These are phyloP conservation scores for Capsicum rhomboideum DNA, from an alignment of 257 asterid species.

Conservation along the genomic window DNA sequence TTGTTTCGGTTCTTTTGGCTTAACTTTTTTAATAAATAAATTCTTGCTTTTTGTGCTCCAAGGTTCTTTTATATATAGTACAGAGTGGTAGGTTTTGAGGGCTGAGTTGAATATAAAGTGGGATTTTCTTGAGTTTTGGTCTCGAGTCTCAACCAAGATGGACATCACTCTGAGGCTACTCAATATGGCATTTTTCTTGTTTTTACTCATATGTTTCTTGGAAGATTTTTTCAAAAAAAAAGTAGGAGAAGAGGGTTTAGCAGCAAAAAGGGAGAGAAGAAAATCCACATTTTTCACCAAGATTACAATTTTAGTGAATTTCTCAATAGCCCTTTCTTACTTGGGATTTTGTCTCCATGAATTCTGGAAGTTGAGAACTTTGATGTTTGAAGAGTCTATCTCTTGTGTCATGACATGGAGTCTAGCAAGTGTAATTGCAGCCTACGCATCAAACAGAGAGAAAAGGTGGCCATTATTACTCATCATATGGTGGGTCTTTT, in stretches of 20 bases:
- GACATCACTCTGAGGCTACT: constrained; percentile 33
- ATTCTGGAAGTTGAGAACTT: constrained; percentile 15
- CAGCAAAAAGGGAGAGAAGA: constrained; percentile 14
- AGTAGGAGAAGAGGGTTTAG: background rate
- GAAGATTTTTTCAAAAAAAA: constrained; percentile 21
- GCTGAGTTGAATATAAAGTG: background rate
- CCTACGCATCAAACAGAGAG: constrained; percentile 22
- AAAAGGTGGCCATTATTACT: constrained; percentile 61
- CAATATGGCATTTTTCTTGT: constrained; percentile 35
- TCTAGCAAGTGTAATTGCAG: constrained; percentile 30
- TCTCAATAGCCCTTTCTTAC: constrained; percentile 25
- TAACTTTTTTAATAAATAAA: background rate
- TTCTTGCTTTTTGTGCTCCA: background rate
- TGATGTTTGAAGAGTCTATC: constrained; percentile 19
- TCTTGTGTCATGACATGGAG: constrained; percentile 45
- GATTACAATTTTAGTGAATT: constrained; percentile 34
- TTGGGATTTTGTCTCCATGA: constrained; percentile 35
- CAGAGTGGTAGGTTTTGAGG: background rate
- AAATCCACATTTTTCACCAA: constrained; percentile 13
- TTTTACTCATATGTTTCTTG: constrained; percentile 40
- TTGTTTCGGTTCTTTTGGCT: background rate
- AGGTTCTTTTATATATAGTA: background rate
- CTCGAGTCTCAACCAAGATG: constrained; percentile 15
- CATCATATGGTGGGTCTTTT: constrained; percentile 59
- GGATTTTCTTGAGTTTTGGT: background rate